Conservation (phyloP, 1,284 basidiomycete genomes). For the Microstroma glucosiphilum region DNA sequence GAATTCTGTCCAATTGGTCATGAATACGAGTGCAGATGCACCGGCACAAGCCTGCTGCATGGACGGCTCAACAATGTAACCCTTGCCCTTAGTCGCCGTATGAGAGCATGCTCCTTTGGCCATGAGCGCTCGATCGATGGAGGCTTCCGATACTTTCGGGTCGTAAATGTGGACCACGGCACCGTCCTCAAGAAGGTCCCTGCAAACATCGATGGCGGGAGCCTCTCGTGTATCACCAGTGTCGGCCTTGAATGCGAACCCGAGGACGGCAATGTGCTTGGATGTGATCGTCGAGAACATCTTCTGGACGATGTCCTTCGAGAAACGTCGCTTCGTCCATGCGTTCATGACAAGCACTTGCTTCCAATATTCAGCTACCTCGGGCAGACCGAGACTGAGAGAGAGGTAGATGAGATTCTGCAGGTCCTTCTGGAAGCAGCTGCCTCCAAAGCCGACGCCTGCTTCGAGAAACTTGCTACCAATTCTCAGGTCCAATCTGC, state of each 20-base stretch:
- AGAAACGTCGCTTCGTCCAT: slow-evolving; percentile 49
- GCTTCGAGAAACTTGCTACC: slow-evolving; percentile 94
- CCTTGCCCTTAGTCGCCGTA: slow-evolving; percentile 56
- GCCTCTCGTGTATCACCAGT: slow-evolving; percentile 68
- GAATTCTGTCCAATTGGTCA: slow-evolving; percentile 76
- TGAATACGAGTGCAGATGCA: slow-evolving; percentile 83
- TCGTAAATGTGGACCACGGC: slow-evolving; percentile 85
- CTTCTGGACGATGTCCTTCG: slow-evolving; percentile 56
- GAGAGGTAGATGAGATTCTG: slow-evolving; percentile 89
- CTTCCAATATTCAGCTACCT: slow-evolving; percentile 92
- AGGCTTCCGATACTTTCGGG: slow-evolving; percentile 63
- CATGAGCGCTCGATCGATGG: background rate
- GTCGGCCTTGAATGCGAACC: slow-evolving; percentile 59
- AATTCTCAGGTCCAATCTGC: slow-evolving; percentile 85
- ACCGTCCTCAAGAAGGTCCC: slow-evolving; percentile 83
- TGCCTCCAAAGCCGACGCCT: slow-evolving; percentile 92
- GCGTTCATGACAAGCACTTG: slow-evolving; percentile 52
- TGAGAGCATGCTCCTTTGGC: background rate
- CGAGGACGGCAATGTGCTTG: slow-evolving; percentile 93
- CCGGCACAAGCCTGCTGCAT: slow-evolving; percentile 80
- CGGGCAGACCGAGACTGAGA: slow-evolving; percentile 85
- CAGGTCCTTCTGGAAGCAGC: slow-evolving; percentile 86
- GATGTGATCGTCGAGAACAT: slow-evolving; percentile 95
- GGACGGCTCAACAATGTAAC: slow-evolving; percentile 70
- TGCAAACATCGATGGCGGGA: slow-evolving; percentile 87